Percentiles rank a stretch among this genome's conserved stretches.
Evolutionary conservation across 768 basidiomycete species (phyloP).

Genomic region (Fomitopsis pulvina): DNA sequence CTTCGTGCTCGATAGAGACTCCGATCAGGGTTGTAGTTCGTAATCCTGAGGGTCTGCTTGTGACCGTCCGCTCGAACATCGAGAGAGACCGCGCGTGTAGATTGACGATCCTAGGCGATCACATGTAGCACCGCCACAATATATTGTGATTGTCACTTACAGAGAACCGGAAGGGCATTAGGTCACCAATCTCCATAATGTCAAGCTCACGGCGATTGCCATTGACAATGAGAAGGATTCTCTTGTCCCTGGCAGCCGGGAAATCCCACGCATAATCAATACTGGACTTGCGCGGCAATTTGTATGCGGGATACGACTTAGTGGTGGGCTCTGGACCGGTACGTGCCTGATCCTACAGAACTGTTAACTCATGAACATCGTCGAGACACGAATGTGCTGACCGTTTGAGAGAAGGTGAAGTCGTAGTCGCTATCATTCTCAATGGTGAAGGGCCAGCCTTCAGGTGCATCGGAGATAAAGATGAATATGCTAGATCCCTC

Average conservation of each 20-base stretch:
- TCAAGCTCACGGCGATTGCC: constrained; percentile 65
- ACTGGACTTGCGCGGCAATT: constrained; percentile 46
- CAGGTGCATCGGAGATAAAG: constrained; percentile 56
- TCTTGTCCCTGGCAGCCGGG: constrained; percentile 80
- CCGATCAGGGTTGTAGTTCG: constrained; percentile 76
- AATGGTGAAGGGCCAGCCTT: constrained; percentile 84
- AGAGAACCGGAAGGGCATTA: constrained; percentile 82
- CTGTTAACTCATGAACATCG: not conserved
- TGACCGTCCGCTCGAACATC: constrained; percentile 89
- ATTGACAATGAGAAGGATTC: constrained; percentile 58
- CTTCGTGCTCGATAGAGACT: constrained; percentile 83
- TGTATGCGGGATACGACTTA: constrained; percentile 45
- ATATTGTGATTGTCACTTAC: constrained; percentile 33
- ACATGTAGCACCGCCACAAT: not conserved
- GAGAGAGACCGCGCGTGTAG: constrained; percentile 67
- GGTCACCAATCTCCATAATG: constrained; percentile 92
- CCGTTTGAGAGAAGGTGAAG: constrained; percentile 70
- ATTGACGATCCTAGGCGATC: constrained; percentile 40
- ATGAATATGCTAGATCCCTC: constrained; percentile 88
- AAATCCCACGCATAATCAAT: constrained; percentile 89
- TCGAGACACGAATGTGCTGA: constrained; percentile 27
- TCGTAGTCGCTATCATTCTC: constrained; percentile 81
- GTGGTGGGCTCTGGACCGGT: constrained; percentile 38
- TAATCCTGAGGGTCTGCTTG: constrained; percentile 80
- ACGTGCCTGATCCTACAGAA: constrained; percentile 20